Evolutionary conservation across 257 asterid genomes (phyloP).

Genomic region (Coffea canephora): DNA sequence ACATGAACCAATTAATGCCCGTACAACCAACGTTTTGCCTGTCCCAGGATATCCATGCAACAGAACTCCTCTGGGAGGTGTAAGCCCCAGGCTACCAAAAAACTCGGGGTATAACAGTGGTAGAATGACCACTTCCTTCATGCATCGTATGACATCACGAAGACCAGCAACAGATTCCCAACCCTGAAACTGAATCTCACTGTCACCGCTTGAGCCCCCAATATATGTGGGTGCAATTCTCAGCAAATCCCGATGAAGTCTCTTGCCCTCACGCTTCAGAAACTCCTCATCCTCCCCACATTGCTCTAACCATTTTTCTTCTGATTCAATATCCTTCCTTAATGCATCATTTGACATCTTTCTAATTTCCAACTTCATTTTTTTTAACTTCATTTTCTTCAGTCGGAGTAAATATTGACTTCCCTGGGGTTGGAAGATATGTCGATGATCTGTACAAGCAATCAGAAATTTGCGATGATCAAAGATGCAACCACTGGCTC

Average conservation of each 20-base stretch:
- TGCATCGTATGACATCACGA: constrained; percentile 89
- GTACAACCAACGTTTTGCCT: constrained; percentile 96
- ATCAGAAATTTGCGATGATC: constrained; percentile 98
- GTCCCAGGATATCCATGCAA: constrained; percentile 99
- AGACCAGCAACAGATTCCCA: constrained; percentile 99
- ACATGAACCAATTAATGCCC: constrained; percentile 96
- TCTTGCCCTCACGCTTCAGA: constrained; percentile 95
- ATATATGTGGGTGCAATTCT: constrained; percentile 92
- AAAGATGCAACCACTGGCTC: constrained; percentile 82
- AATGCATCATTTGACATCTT: constrained; percentile 73
- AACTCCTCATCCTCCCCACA: constrained; percentile 99
- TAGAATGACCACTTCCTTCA: constrained; percentile 97
- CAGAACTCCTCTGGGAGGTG: constrained; percentile 98
- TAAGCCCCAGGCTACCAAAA: constrained; percentile 76
- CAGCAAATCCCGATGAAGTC: constrained; percentile 89
- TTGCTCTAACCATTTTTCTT: constrained; percentile 94
- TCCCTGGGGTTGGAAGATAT: constrained; percentile 91
- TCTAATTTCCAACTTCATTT: constrained; percentile 67
- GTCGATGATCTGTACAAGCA: constrained; percentile 94
- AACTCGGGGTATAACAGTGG: constrained; percentile 92
- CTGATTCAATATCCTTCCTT: constrained; percentile 92
- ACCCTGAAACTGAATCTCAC: constrained; percentile 58
- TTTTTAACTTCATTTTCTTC: constrained; percentile 75
- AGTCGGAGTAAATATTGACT: constrained; percentile 45
- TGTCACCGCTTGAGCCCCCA: constrained; percentile 66